A percentile compares a stretch with the other conserved stretches of the same genome.
Evolutionary conservation across 495 filamentous ascomycete genomes (phyloP).

Genomic region (Penicillium daleae): DNA sequence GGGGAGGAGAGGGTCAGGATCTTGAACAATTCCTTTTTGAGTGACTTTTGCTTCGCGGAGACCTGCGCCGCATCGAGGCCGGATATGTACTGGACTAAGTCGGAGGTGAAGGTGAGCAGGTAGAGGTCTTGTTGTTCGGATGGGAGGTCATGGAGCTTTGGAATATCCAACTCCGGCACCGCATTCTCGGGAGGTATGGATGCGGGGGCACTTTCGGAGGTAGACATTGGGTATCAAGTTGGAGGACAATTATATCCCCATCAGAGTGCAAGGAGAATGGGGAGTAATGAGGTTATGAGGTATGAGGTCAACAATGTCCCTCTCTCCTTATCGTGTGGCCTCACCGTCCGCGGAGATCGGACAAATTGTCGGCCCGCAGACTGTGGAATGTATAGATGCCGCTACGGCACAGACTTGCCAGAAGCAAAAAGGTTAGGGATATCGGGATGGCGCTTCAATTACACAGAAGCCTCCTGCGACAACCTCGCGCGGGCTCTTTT

Average conservation of each 20-base stretch:
- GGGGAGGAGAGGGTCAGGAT: slow-evolving; percentile 87
- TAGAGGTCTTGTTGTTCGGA: slow-evolving; percentile 96
- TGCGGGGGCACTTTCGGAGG: slow-evolving; percentile 37
- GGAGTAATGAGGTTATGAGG: slow-evolving; percentile 10
- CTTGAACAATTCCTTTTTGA: slow-evolving; percentile 90
- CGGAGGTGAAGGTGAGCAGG: slow-evolving; percentile 84
- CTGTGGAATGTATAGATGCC: slow-evolving; percentile 22
- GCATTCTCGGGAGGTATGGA: slow-evolving; percentile 39
- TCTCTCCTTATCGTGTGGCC: slow-evolving; percentile 37
- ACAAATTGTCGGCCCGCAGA: slow-evolving; percentile 42
- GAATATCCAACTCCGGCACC: slow-evolving; percentile 73
- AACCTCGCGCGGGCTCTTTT: neutral
- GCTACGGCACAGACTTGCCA: neutral
- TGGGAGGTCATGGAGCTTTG: slow-evolving; percentile 85
- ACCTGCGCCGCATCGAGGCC: slow-evolving; percentile 73
- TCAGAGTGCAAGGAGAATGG: slow-evolving; percentile 19
- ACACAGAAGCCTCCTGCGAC: slow-evolving; percentile 19
- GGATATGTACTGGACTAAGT: slow-evolving; percentile 79
- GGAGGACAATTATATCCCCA: slow-evolving; percentile 31
- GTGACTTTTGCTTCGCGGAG: slow-evolving; percentile 81
- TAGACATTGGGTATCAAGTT: slow-evolving; percentile 41
- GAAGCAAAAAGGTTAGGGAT: neutral
- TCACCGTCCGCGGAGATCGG: slow-evolving; percentile 39
- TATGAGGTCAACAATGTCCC: slow-evolving; percentile 9
- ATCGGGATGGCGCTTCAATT: slow-evolving; percentile 25